Percentiles rank a stretch among this genome's conserved stretches.
Conservation (phyloP, 1,284 basidiomycete species). For the Fomitopsis palustris region DNA sequence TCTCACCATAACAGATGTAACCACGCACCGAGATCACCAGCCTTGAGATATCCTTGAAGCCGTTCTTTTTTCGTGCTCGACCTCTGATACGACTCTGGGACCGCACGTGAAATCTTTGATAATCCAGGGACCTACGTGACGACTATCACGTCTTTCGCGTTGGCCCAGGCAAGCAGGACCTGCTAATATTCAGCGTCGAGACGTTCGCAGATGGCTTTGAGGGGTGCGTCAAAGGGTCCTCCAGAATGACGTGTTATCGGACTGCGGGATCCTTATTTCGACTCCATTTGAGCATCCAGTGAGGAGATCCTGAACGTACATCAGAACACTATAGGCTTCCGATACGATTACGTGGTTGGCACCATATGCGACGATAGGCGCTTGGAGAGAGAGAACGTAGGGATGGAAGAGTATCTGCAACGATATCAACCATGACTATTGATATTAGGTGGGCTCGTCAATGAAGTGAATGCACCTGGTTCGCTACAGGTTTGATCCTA, state of each 20-base stretch:
- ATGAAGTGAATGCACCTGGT: constrained; percentile 51
- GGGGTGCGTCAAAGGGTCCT: constrained; percentile 65
- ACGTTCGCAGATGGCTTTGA: constrained; percentile 57
- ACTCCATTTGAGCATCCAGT: background rate
- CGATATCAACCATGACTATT: background rate
- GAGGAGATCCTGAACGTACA: constrained; percentile 36
- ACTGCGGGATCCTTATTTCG: constrained; percentile 18
- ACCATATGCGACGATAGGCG: constrained; percentile 53
- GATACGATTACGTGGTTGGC: constrained; percentile 60
- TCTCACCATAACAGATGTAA: background rate
- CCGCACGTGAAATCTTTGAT: background rate
- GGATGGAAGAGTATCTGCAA: constrained; percentile 62
- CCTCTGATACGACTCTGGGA: constrained; percentile 19
- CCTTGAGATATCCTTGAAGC: constrained; percentile 52
- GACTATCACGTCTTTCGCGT: constrained; percentile 60
- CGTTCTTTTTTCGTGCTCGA: constrained; percentile 53
- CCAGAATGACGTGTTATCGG: constrained; percentile 67
- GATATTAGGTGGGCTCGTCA: no score
- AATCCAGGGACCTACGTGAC: constrained; percentile 59
- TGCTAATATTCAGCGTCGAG: constrained; percentile 62
- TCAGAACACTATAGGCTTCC: constrained; percentile 70
- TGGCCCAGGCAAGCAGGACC: constrained; percentile 67
- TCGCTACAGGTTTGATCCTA: constrained; percentile 66
- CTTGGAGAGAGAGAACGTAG: constrained; percentile 60
- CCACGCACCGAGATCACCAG: constrained; percentile 40